Evolutionary conservation across 805 yeast genomes (phyloP), one percentile per base, ranked within the genome.

Genomic region (Wickerhamiella lipophila): DNA sequence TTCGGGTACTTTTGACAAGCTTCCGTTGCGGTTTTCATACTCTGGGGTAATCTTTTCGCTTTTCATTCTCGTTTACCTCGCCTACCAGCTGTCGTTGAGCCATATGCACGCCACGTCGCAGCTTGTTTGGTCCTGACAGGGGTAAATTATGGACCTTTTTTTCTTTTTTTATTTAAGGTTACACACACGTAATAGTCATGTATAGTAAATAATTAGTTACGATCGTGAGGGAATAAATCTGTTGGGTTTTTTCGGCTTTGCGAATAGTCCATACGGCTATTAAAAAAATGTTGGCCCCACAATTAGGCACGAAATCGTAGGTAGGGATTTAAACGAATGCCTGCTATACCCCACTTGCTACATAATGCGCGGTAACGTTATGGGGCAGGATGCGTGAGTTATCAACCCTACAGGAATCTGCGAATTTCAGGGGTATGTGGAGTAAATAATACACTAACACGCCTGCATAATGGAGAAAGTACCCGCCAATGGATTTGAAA

Each of bases 51-150:
- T 36, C 4, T 22, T 18, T 16, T 21, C 35, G 4, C 25, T 45
- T 6, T n/a, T 36, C 13, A 27, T 45, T 26, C 35, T 36, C 18
- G 8, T 40, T n/a, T 27, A 35, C 26, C 26, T 27, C 32, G 30
- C 48, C 18, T 44, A 44, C 11, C 47, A 44, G 29, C 29, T 44
- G 47, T 25, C 32, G 16, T 6, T n/a, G 22, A 34, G 15, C 21
- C 34, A 32, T 21, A 34, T 22, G 40, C 47, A 44, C 8, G 32
- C 34, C 18, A 23, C 5, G 30, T 35, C 29, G n/a, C 32, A 35
- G 32, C 27, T 34, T 16, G 34, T 13, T 19, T 44, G 47, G 47
- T 18, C 47, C 23, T 44, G 43, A 40, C 43, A 23, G 12, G 43
- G 38, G 38, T 32, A 32, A 5, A 32, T 32, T 32, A 32, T 15